Percentiles rank a stretch among this genome's conserved stretches.
Evolutionary conservation across 108 stramenopile species (phyloP).

Genomic region (Conticribra weissflogii): DNA sequence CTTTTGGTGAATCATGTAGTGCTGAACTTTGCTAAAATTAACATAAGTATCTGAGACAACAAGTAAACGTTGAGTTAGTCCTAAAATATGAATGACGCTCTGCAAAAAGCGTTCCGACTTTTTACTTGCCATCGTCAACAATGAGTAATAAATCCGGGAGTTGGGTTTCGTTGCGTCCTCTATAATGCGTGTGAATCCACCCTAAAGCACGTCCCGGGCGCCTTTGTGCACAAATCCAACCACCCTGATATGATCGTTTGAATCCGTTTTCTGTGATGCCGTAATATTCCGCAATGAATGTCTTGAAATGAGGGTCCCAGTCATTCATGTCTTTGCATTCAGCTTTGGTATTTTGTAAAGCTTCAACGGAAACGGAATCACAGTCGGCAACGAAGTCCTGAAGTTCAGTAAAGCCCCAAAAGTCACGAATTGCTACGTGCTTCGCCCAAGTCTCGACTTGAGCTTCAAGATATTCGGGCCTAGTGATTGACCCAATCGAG

Average conservation of each 20-base stretch:
- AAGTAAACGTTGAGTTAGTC: too few relatives aligned
- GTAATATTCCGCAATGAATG: slow-evolving; percentile 2
- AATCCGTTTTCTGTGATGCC: slow-evolving; percentile 1
- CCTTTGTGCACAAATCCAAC: slow-evolving; percentile 46
- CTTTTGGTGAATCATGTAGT: too few relatives aligned
- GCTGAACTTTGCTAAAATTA: too few relatives aligned
- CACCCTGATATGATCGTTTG: slow-evolving; percentile 14
- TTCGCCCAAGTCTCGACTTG: slow-evolving; percentile 35
- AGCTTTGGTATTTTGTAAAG: not conserved
- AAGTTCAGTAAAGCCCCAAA: slow-evolving; percentile 25
- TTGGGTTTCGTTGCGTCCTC: not conserved
- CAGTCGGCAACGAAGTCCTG: slow-evolving; percentile 15
- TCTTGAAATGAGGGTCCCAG: not conserved
- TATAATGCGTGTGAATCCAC: slow-evolving; percentile 23
- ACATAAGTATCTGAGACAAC: too few relatives aligned
- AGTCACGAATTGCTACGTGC: slow-evolving; percentile 15
- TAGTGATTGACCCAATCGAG: slow-evolving; percentile 23
- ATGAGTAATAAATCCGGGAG: not conserved
- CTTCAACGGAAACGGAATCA: not conserved
- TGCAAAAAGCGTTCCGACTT: too few relatives aligned
- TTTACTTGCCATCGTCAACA: not conserved
- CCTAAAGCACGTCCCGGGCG: slow-evolving; percentile 22
- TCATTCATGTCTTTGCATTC: not conserved
- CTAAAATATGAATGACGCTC: too few relatives aligned
- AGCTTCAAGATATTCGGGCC: slow-evolving; percentile 29